Evolutionary conservation across 2,329 filamentous ascomycete genomes (phyloP).

Genomic region (Colletotrichum spinosum): DNA sequence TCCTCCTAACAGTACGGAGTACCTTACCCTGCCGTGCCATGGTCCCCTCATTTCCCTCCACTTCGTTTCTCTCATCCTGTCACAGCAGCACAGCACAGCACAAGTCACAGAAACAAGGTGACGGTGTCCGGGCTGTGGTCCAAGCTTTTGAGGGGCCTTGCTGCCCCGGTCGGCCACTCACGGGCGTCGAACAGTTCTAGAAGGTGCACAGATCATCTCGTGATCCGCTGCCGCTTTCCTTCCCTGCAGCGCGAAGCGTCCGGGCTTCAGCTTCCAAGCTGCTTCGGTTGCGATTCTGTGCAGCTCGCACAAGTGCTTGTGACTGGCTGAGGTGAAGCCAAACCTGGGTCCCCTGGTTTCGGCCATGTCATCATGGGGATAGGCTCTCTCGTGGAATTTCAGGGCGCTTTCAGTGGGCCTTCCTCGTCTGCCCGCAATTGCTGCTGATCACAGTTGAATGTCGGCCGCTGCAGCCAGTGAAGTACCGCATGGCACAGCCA

Average conservation of each 20-base stretch:
- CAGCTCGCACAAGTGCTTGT: constrained; percentile 29
- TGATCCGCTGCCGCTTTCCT: constrained; percentile 19
- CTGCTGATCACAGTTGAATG: constrained; percentile 23
- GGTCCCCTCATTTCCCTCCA: neutral
- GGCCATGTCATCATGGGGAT: constrained; percentile 36
- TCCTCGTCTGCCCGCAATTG: constrained; percentile 33
- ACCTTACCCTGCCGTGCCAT: neutral
- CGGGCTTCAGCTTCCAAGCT: constrained; percentile 40
- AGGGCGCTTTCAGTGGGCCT: constrained; percentile 38
- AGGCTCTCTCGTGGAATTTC: constrained; percentile 34
- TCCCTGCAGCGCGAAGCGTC: constrained; percentile 38
- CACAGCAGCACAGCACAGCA: neutral
- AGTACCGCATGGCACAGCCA: constrained; percentile 2
- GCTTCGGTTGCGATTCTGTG: constrained; percentile 39
- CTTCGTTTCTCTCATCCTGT: neutral
- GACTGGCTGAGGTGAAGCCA: constrained; percentile 20
- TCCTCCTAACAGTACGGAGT: neutral
- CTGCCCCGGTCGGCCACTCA: constrained; percentile 36
- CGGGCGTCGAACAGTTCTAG: constrained; percentile 40
- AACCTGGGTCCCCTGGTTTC: constrained; percentile 35
- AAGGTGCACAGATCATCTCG: constrained; percentile 37
- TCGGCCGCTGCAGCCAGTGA: constrained; percentile 7
- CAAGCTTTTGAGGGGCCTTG: constrained; percentile 36
- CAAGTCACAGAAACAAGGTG: constrained; percentile 15
- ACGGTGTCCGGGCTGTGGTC: constrained; percentile 16